phyloP scores from a whole-genome alignment of 2,329 filamentous ascomycete species.

The Fusarium begoniae region DNA sequence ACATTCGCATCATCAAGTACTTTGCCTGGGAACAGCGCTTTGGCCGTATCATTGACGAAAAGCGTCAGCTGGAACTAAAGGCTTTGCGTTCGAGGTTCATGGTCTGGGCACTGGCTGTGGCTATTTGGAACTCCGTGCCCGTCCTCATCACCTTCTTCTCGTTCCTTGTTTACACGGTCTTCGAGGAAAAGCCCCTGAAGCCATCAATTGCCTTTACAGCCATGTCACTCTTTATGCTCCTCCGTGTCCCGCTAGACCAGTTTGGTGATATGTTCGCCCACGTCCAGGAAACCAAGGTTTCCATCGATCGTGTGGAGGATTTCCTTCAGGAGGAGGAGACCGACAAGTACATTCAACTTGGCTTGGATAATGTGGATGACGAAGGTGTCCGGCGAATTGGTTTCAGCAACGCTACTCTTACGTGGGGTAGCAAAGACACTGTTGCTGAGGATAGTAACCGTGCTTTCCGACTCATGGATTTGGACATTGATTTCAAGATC shows the following conservation, averaged over 20 bases:
- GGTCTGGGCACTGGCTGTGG: slow-evolving; percentile 90
- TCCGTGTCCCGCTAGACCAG: slow-evolving; percentile 93
- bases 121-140: slow-evolving; percentile 95
- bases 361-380: slow-evolving; percentile 73
- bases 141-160: slow-evolving; percentile 96
- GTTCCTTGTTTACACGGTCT: slow-evolving; percentile 89
- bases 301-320: slow-evolving; percentile 94
- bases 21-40: slow-evolving; percentile 98
- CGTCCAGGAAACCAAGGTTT: slow-evolving; percentile 97
- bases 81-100: slow-evolving; percentile 85
- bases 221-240: slow-evolving; percentile 92
- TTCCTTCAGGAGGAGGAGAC: slow-evolving; percentile 95
- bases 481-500: slow-evolving; percentile 84
- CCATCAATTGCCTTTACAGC: slow-evolving; percentile 96
- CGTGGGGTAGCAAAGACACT: slow-evolving; percentile 81
- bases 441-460: slow-evolving; percentile 72
- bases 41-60: slow-evolving; percentile 85
- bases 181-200: slow-evolving; percentile 88
- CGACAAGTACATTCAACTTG: slow-evolving; percentile 90
- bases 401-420: slow-evolving; percentile 84
- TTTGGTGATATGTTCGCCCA: slow-evolving; percentile 98
- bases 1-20: slow-evolving; percentile 99
- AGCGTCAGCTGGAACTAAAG: slow-evolving; percentile 80
- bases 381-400: slow-evolving; percentile 80
- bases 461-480: slow-evolving; percentile 82